Conservation (phyloP, 495 filamentous ascomycete genomes). For the Penicillium alfredii region DNA sequence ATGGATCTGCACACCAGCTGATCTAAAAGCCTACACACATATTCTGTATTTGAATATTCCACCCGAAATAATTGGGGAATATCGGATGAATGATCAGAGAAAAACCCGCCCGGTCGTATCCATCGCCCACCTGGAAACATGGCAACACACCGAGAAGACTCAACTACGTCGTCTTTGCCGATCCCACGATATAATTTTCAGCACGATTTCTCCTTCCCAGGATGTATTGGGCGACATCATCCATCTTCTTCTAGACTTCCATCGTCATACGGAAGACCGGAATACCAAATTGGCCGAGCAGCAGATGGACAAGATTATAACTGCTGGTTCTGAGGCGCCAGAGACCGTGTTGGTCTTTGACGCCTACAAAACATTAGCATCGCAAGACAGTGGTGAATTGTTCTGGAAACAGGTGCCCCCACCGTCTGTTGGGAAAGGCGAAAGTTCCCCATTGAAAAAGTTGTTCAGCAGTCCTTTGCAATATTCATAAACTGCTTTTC, state of each 20-base stretch:
- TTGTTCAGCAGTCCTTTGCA: constrained; percentile 46
- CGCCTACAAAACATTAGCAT: constrained; percentile 51
- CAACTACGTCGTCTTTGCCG: constrained; percentile 46
- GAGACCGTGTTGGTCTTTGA: constrained; percentile 52
- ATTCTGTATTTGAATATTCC: constrained; percentile 54
- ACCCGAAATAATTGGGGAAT: constrained; percentile 27
- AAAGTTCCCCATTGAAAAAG: constrained; percentile 30
- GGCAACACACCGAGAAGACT: constrained; percentile 48
- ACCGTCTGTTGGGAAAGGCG: constrained; percentile 3
- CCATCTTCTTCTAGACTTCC: constrained; percentile 35
- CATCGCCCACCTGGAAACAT: constrained; percentile 39
- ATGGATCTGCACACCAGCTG: constrained; percentile 39
- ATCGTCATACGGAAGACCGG: constrained; percentile 29
- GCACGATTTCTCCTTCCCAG: constrained; percentile 11
- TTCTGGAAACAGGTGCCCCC: constrained; percentile 43
- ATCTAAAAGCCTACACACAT: constrained; percentile 51
- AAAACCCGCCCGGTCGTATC: constrained; percentile 33
- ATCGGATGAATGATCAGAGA: constrained; percentile 33
- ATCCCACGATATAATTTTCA: constrained; percentile 44
- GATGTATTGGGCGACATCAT: constrained; percentile 12
- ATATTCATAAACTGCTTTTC: constrained; percentile 53
- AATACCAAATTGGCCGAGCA: constrained; percentile 35
- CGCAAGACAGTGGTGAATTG: constrained; percentile 47
- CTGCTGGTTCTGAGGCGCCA: constrained; percentile 12
- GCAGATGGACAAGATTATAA: constrained; percentile 34